phyloP scores from a whole-genome alignment of 2,329 filamentous ascomycete species.

The Hortaea sp. region DNA sequence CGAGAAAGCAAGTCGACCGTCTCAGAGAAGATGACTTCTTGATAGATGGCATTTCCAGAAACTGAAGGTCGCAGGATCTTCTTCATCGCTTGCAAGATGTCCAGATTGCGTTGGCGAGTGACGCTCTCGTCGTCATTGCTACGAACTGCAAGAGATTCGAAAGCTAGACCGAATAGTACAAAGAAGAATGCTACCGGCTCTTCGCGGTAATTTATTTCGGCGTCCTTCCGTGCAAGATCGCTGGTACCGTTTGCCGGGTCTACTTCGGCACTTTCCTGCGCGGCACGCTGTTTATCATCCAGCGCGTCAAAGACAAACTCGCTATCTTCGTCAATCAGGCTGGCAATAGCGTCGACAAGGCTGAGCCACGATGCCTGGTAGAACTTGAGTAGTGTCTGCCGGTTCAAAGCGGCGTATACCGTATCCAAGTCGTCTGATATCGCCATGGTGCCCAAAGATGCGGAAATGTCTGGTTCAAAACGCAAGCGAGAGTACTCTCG shows the following conservation, averaged over 20 bases:
- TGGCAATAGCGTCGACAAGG: constrained; percentile 92
- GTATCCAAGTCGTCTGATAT: constrained; percentile 65
- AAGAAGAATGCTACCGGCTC: constrained; percentile 99
- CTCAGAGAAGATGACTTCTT: constrained; percentile 90
- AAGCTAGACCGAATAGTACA: constrained; percentile 89
- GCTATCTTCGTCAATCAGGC: constrained; percentile 93
- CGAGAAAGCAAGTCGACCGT: constrained; percentile 93
- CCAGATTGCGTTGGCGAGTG: constrained; percentile 40
- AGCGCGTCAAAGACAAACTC: constrained; percentile 95
- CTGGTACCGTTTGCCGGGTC: constrained; percentile 8
- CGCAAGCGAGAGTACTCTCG: constrained; percentile 85
- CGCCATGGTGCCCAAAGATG: constrained; percentile 70
- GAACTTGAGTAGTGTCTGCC: constrained; percentile 86
- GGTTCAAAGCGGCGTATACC: constrained; percentile 87
- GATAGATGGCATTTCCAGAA: constrained; percentile 91
- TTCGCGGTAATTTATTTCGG: constrained; percentile 93
- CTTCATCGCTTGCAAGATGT: constrained; percentile 82
- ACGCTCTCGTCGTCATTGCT: constrained; percentile 44
- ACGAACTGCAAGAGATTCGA: constrained; percentile 84
- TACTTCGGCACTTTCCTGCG: constrained; percentile 6
- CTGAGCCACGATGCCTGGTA: constrained; percentile 97
- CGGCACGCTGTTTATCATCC: constrained; percentile 56
- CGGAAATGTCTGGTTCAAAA: constrained; percentile 96
- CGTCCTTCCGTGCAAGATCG: constrained; percentile 45
- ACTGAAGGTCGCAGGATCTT: constrained; percentile 92